Percentiles rank a stretch among this genome's conserved stretches.
phyloP scores from a whole-genome alignment of 2,329 filamentous ascomycete genomes.

The Thelonectria olida region DNA sequence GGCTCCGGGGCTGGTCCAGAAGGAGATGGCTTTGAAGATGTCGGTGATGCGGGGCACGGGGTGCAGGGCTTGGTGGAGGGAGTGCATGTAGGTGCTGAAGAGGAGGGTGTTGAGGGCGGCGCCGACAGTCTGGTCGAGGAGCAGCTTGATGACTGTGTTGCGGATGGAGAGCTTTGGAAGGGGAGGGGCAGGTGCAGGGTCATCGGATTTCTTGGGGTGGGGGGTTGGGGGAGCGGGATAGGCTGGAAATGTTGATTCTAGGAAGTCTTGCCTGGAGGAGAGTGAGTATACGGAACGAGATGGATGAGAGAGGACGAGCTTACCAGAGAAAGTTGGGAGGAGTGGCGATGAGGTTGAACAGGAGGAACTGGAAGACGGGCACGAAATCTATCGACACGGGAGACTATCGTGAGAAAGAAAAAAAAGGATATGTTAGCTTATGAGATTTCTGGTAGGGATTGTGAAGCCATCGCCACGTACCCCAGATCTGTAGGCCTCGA shows the following conservation, averaged over 20 bases:
- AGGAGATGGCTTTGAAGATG: conserved; percentile 46
- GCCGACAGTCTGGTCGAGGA: conserved; percentile 75
- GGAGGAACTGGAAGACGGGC: conserved; percentile 78
- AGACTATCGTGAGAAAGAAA: conserved; percentile 51
- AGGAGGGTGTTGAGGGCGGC: conserved; percentile 71
- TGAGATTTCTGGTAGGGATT: too few species aligned
- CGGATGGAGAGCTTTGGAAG: conserved; percentile 62
- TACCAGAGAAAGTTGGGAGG: conserved; percentile 88
- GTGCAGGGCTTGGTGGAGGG: conserved; percentile 61
- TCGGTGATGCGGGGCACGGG: conserved; percentile 49
- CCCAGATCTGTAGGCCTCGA: conserved; percentile 68
- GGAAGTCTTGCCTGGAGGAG: conserved; percentile 72
- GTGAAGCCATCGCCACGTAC: conserved; percentile 51
- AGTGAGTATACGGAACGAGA: conserved; percentile 19
- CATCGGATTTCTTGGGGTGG: conserved; percentile 49
- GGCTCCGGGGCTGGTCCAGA: conserved; percentile 49
- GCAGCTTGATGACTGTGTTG: conserved; percentile 74
- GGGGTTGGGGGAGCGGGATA: conserved; percentile 53
- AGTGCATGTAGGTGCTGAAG: conserved; percentile 68
- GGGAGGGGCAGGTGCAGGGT: conserved; percentile 21
- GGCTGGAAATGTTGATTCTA: conserved; percentile 80
- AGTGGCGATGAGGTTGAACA: conserved; percentile 77
- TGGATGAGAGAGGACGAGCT: conserved; percentile 28
- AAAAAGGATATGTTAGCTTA: too few species aligned
- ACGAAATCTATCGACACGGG: conserved; percentile 70